Evolutionary conservation across 768 basidiomycete genomes (phyloP).

Genomic region (Amanita phalloides): DNA sequence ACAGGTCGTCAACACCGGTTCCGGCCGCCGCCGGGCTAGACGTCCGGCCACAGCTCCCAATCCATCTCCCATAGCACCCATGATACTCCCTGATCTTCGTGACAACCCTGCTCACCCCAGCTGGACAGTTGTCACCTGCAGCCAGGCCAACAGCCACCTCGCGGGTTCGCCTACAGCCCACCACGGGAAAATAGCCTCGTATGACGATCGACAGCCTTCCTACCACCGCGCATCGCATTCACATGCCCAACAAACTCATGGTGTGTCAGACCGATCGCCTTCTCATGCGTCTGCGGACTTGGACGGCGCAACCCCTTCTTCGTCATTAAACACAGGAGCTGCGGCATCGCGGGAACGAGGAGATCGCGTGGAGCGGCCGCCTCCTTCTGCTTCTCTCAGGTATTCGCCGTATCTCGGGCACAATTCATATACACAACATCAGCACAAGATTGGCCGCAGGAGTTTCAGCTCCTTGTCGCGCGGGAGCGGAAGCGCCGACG

Average conservation of each 20-base stretch:
- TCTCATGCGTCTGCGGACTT: neutral
- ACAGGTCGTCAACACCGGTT: slow-evolving; percentile 57
- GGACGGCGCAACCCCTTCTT: neutral
- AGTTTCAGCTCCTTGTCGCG: slow-evolving; percentile 6
- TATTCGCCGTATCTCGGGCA: slow-evolving; percentile 6
- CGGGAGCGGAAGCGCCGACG: slow-evolving; percentile 1
- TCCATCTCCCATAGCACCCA: slow-evolving; percentile 9
- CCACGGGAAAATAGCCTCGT: neutral
- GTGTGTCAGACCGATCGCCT: neutral
- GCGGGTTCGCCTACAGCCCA: neutral
- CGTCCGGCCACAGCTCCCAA: slow-evolving; percentile 16
- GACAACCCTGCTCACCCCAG: slow-evolving; percentile 3
- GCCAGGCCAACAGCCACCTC: neutral
- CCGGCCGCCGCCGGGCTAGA: slow-evolving; percentile 51
- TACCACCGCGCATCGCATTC: neutral
- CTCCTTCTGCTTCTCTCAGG: slow-evolving; percentile 6
- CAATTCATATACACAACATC: slow-evolving; percentile 15
- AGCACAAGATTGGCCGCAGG: slow-evolving; percentile 12
- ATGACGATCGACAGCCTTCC: neutral
- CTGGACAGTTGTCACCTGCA: slow-evolving; percentile 3
- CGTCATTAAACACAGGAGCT: neutral
- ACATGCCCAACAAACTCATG: slow-evolving; percentile 1
- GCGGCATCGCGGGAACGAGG: neutral
- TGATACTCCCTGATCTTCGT: slow-evolving; percentile 1
- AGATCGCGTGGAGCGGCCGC: slow-evolving; percentile 1